These are phyloP conservation scores for Symmetrospora coprosmae DNA, from an alignment of 768 basidiomycete genomes.

Conservation along the genomic window DNA sequence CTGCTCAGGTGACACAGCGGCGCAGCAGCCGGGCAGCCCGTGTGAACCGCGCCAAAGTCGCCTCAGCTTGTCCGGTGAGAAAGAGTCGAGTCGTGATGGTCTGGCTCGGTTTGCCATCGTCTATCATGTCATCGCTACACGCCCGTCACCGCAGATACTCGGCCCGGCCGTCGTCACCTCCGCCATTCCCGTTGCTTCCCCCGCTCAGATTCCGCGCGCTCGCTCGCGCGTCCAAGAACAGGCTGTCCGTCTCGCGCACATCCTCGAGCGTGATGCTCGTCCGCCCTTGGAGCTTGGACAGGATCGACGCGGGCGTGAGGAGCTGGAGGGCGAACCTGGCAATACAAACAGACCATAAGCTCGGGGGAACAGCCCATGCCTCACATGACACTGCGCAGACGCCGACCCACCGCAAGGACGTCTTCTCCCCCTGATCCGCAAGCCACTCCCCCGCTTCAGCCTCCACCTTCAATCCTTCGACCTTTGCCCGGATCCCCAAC, in stretches of 20 bases:
- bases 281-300: constrained; percentile 62
- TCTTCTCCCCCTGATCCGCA: constrained; percentile 46
- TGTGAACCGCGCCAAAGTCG: no score
- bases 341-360: background rate
- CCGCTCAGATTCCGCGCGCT: constrained; percentile 14
- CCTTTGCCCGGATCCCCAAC: constrained; percentile 65
- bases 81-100: no score
- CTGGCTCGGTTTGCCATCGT: no score
- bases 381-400: background rate
- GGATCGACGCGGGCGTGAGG: constrained; percentile 76
- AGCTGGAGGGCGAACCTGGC: constrained; percentile 76
- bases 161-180: background rate
- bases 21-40: no score
- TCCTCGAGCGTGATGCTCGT: constrained; percentile 73
- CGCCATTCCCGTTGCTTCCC: background rate
- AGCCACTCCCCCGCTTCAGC: constrained; percentile 63
- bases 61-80: no score
- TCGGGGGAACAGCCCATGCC: background rate
- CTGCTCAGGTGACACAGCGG: no score
- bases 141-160: constrained; percentile 11
- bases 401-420: constrained; percentile 29
- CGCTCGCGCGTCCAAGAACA: constrained; percentile 69
- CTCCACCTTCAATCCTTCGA: constrained; percentile 68
- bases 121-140: no score
- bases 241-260: constrained; percentile 65